These are phyloP conservation scores for Liriodendron chinense DNA, from an alignment of 164 flowering plant genomes.

Conservation along the genomic window DNA sequence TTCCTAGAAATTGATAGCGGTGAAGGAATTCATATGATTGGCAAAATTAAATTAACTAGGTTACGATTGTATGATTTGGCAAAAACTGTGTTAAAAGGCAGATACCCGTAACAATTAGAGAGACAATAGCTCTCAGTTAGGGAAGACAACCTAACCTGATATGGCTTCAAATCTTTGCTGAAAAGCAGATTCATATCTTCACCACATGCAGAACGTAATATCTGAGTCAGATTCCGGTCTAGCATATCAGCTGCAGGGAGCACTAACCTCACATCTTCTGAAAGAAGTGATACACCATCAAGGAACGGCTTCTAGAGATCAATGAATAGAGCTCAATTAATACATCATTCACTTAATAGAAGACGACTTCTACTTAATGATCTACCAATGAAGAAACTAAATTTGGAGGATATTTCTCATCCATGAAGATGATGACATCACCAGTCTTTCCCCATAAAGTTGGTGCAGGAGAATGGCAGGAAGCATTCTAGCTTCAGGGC, in stretches of 20 bases:
- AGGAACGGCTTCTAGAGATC: slow-evolving; percentile 63
- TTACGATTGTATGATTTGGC: background rate
- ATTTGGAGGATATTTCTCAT: background rate
- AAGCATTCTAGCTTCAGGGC: slow-evolving; percentile 52
- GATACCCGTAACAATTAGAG: background rate
- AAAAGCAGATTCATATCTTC: slow-evolving; percentile 20
- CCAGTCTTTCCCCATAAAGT: slow-evolving; percentile 76
- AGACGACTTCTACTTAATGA: background rate
- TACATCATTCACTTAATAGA: background rate
- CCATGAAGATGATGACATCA: slow-evolving; percentile 15
- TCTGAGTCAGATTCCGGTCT: slow-evolving; percentile 43
- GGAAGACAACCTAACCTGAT: slow-evolving; percentile 40
- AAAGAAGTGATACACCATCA: slow-evolving; percentile 43
- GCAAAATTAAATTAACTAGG: too few species aligned
- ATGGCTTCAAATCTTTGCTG: slow-evolving; percentile 39
- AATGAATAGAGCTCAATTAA: slow-evolving; percentile 10
- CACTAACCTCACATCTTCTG: slow-evolving; percentile 63
- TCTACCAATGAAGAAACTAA: slow-evolving; percentile 5
- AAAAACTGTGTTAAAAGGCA: background rate
- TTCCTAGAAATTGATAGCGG: background rate
- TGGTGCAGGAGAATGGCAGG: slow-evolving; percentile 47
- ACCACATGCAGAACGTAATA: slow-evolving; percentile 34
- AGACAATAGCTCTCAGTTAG: background rate
- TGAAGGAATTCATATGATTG: background rate
- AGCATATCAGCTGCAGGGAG: slow-evolving; percentile 69